phyloP scores from a whole-genome alignment of 2,329 filamentous ascomycete genomes.

The Nemania diffusa region DNA sequence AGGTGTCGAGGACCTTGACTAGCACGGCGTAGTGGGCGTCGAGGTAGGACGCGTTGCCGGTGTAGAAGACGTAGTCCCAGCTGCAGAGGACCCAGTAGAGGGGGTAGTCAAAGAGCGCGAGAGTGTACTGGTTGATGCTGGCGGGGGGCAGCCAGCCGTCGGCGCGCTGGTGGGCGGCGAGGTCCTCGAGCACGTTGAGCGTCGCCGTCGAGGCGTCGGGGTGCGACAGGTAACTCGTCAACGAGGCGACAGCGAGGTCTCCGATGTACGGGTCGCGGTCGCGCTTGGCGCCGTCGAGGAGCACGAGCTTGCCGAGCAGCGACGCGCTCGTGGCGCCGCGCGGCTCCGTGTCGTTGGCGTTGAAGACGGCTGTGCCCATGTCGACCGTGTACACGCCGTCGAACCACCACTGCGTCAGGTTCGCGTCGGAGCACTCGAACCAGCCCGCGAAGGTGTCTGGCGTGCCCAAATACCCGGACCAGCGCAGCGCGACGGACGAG shows the following conservation, averaged over 20 bases:
- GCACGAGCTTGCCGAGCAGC: slow-evolving; percentile 58
- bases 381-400: slow-evolving; percentile 65
- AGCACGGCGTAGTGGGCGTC: slow-evolving; percentile 56
- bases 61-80: slow-evolving; percentile 62
- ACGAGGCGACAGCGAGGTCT: slow-evolving; percentile 60
- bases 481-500: slow-evolving; percentile 55
- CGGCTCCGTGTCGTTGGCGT: slow-evolving; percentile 60
- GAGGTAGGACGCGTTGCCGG: slow-evolving; percentile 57
- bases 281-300: slow-evolving; percentile 63
- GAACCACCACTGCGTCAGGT: slow-evolving; percentile 64
- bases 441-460: slow-evolving; percentile 61
- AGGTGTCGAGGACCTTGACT: slow-evolving; percentile 55
- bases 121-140: slow-evolving; percentile 61
- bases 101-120: slow-evolving; percentile 63
- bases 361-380: slow-evolving; percentile 58
- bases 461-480: slow-evolving; percentile 59
- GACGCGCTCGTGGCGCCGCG: slow-evolving; percentile 56
- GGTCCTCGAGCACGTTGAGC: slow-evolving; percentile 60
- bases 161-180: slow-evolving; percentile 59
- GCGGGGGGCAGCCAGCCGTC: slow-evolving; percentile 66
- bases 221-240: slow-evolving; percentile 61
- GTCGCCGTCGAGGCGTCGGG: slow-evolving; percentile 52
- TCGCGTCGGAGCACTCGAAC: slow-evolving; percentile 62
- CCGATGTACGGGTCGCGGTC: slow-evolving; percentile 65
- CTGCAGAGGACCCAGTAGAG: slow-evolving; percentile 63